Evolutionary conservation across 164 flowering plant species (phyloP), one percentile per base, ranked within the genome.

Genomic region (Nelumbo lutea): DNA sequence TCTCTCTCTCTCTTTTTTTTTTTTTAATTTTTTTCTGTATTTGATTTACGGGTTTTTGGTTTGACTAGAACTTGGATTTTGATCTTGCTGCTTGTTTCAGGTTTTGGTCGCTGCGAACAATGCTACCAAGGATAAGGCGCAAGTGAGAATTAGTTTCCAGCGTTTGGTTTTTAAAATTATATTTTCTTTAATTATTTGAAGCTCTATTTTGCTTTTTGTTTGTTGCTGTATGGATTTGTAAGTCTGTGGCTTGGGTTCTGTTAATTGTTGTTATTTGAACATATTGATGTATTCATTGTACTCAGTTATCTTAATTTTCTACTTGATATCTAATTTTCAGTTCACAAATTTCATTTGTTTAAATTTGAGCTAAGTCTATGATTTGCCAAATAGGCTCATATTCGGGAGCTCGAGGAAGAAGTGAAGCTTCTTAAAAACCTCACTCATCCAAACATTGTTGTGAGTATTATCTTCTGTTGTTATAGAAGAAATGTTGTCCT

Each of bases 371-470:
- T 6, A 50, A 50, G 11, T 6, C 53, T 59, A 6, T 27, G 42
- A 38, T 40, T 27, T 59, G 8, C 38, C 61, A 59, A 27, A 40
- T 59, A 88, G 93, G 88, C 84, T 61, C 89, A 88, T 60, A 76
- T 87, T 50, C 72, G 72, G 73, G 91, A 85, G 81, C 86, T 88
- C 11, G 93, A 88, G 72, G 90, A 88, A 70, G 93, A 88, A 82
- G 93, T 88, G 72, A 87, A 85, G 82, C 86, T 88, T 66, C 79
- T 88, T n/a, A 84, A 84, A 71, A 83, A 88, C 79, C 83, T 87
- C 2, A 87, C 88, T 2, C 93, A 88, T 73, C 84, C 88, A 52
- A 88, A 88, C 58, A 88, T 88, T 64, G 93, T 88, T 73, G 91
- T 87, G 70, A 86, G 88, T 79, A 61, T 60, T 2, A 40, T 40